Percentiles rank a stretch among this genome's conserved stretches.
Evolutionary conservation across 176 grass and related monocot species (phyloP).

Genomic region (Secale cereale): DNA sequence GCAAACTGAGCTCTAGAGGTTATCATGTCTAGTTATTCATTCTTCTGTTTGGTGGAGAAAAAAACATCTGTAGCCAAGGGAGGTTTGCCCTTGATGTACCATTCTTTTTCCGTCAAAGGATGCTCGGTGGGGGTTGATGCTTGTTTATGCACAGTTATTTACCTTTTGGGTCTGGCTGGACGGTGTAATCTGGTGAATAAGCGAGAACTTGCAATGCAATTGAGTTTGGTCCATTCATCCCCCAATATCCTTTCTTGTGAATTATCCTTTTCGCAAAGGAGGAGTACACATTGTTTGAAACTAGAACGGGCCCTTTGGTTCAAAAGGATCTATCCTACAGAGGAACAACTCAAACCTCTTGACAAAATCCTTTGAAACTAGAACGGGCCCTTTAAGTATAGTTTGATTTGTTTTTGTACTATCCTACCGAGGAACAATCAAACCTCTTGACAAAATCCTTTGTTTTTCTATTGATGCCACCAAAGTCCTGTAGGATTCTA

Average conservation of each 20-base stretch:
- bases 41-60: slow-evolving; percentile 22
- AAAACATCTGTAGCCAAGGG: slow-evolving; percentile 8
- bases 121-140: slow-evolving; percentile 19
- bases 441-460: too few species aligned
- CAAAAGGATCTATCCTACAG: too few species aligned
- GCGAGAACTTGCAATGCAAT: slow-evolving; percentile 32
- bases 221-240: background rate
- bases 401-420: too few species aligned
- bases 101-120: slow-evolving; percentile 37
- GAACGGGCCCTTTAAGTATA: background rate
- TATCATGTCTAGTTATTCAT: slow-evolving; percentile 33
- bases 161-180: slow-evolving; percentile 11
- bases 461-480: too few species aligned
- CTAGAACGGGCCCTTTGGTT: background rate
- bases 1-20: slow-evolving; percentile 31
- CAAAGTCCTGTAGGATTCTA: too few species aligned
- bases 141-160: slow-evolving; percentile 32
- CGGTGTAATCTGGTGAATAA: slow-evolving; percentile 52
- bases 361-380: background rate
- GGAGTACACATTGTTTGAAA: background rate
- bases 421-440: too few species aligned
- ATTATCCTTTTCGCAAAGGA: background rate
- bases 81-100: slow-evolving; percentile 10
- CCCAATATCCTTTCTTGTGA: background rate
- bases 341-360: too few species aligned